Conservation (phyloP, 2,329 filamentous ascomycete species). For the Rachicladosporium sp. region DNA sequence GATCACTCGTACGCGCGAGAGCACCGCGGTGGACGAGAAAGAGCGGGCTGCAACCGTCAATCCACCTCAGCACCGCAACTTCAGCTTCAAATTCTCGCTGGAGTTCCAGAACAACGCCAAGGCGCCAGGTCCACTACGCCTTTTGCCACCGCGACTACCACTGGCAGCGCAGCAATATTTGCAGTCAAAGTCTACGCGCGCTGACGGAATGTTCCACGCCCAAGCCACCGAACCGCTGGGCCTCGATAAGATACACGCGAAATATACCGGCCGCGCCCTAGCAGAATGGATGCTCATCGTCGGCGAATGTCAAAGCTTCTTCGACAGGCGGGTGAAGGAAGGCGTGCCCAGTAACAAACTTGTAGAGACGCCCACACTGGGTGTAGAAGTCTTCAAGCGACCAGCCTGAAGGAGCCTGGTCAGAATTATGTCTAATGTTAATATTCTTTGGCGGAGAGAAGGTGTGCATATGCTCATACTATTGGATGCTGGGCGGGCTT, state of each 20-base stretch:
- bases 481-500: too few species aligned
- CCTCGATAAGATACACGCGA: slow-evolving; percentile 30
- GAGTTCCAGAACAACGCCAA: slow-evolving; percentile 50
- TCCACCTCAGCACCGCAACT: slow-evolving; percentile 36
- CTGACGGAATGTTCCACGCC: too few species aligned
- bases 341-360: slow-evolving; percentile 53
- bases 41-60: background rate
- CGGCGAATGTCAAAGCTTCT: slow-evolving; percentile 71
- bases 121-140: slow-evolving; percentile 47
- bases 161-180: slow-evolving; percentile 56
- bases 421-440: too few species aligned
- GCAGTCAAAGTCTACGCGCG: slow-evolving; percentile 22
- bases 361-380: slow-evolving; percentile 56
- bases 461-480: too few species aligned
- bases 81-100: slow-evolving; percentile 63
- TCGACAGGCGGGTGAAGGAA: slow-evolving; percentile 62
- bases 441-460: too few species aligned
- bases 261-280: slow-evolving; percentile 58
- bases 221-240: slow-evolving; percentile 24
- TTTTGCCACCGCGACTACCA: slow-evolving; percentile 57
- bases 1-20: too few species aligned
- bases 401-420: too few species aligned
- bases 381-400: slow-evolving; percentile 46
- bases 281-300: slow-evolving; percentile 68
- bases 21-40: background rate